Base-by-base conservation (phyloP, 306 rosid species). In the Medicago lupulina region DNA sequence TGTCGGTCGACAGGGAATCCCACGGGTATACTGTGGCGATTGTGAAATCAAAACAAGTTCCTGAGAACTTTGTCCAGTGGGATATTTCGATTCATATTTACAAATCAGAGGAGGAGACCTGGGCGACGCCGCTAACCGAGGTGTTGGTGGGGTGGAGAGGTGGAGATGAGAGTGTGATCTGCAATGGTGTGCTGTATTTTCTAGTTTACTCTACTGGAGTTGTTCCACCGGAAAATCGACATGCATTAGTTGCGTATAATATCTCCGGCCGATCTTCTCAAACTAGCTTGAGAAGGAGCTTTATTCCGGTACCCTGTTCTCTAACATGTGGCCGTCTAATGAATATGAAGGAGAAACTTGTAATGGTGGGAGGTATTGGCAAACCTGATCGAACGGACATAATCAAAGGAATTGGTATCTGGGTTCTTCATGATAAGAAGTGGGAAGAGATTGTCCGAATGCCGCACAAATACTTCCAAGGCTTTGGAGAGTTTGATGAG, bases 351-450 rank as follows among this genome's bases (percentile, higher is more conserved):
- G 98, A 91, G 76, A 89, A 86, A 88, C 90, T 96, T 82, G 99
- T 92, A 28, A 96, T 96, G 98, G 99, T 96, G 55, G 99, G 99
- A 70, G 99, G 99, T 59, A 89, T 96, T 6, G 97, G 98, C 38
- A 92, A 87, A 80, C 91, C 0, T 0, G 98, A 90, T 31, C 86
- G 99, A 17, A 88, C 91, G 1, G 98, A 87, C 84, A 96, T 96
- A 28, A 96, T 96, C 28, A 96, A 92, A 82, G 99, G 99, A 73
- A 92, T 96, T 13, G 99, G 99, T 7, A 87, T 96, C 76, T 96
- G 99, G 99, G 76, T 92, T 80, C 85, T 96, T 19, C 86, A 84
- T 17, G 93, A 90, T 69, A 75, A 55, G 76, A 96, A 72, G 64
- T 96, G 96, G 99, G 90, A 84, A 61, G 97, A 96, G 85, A 81